phyloP scores from a whole-genome alignment of 1,284 basidiomycete species.

The Ustilago crameri region DNA sequence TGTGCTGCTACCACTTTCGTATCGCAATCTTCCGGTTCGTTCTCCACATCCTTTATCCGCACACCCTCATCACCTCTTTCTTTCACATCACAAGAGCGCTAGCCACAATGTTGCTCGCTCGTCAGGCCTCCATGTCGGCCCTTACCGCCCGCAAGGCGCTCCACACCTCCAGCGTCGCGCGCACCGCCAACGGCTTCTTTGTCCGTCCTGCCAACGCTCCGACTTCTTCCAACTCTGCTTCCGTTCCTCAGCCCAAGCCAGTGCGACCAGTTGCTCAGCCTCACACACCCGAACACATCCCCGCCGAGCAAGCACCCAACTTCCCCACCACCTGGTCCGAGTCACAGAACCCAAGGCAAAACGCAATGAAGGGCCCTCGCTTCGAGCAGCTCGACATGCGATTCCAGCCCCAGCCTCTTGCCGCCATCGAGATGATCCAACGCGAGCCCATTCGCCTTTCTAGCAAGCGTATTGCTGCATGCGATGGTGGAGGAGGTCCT shows the following conservation, averaged over 20 bases:
- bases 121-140: constrained; percentile 8
- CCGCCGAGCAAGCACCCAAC: constrained; percentile 58
- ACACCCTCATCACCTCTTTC: background rate
- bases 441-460: constrained; percentile 86
- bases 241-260: constrained; percentile 36
- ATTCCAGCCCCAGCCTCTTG: constrained; percentile 87
- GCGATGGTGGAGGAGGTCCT: constrained; percentile 89
- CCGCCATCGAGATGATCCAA: constrained; percentile 88
- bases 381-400: constrained; percentile 91
- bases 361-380: constrained; percentile 74
- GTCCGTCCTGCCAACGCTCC: constrained; percentile 49
- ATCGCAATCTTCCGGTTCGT: too few relatives aligned
- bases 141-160: constrained; percentile 18
- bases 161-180: constrained; percentile 14
- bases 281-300: constrained; percentile 52
- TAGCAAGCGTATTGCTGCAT: constrained; percentile 82
- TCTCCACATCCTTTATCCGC: too few relatives aligned
- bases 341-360: constrained; percentile 72
- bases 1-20: too few relatives aligned
- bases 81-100: background rate
- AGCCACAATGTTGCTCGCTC: constrained; percentile 18
- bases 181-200: constrained; percentile 41
- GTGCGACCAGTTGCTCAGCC: constrained; percentile 53
- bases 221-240: constrained; percentile 49
- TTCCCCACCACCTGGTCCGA: constrained; percentile 59